Evolutionary conservation across 2,329 filamentous ascomycete species (phyloP), one percentile per base, ranked within the genome.

Genomic region (Elsinoe batatas): DNA sequence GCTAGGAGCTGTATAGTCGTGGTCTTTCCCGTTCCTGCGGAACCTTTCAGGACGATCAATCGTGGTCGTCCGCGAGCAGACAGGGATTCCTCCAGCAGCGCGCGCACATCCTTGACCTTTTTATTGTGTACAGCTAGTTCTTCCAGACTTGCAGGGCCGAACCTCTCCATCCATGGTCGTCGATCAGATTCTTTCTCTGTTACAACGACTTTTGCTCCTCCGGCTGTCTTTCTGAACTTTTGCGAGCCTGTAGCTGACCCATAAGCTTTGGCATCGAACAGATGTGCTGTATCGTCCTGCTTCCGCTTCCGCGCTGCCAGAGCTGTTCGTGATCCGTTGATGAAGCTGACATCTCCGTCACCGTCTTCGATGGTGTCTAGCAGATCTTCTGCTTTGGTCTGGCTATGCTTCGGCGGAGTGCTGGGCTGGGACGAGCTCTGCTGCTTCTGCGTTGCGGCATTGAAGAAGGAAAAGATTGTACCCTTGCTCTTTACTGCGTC

Each of bases 111-210:
- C 1, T 81, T 73, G 5, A 97, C 87, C 69, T 98, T 98, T 64
- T 82, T 93, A 74, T 94, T 96, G 69, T 98, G 91, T 15, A 98
- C 91, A 0, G 87, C 91, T 44, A 98, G 75, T 71, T 97, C 91
- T 13, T 90, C 83, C 11, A 96, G 69, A 62, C 80, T 85, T 2
- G 69, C 64, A 0, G 91, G 91, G 1, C 81, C 84, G 69, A 89
- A 97, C 62, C 84, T 82, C 62, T 96, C 91, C 13, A 87, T 87
- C 91, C 91, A 97, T 2, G 91, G 90, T 53, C 85, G 79, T 49
- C 76, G 71, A 61, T 89, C 84, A 47, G 37, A 33, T 17, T 57
- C 57, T 54, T 32, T 60, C 18, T 51, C 58, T 46, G 63, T 64
- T 7, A 68, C 63, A 1, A 69, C 61, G 11, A 68, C 61, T 15